These are phyloP conservation scores for Acer yangbiense DNA, from an alignment of 345 rosid species.

Conservation along the genomic window DNA sequence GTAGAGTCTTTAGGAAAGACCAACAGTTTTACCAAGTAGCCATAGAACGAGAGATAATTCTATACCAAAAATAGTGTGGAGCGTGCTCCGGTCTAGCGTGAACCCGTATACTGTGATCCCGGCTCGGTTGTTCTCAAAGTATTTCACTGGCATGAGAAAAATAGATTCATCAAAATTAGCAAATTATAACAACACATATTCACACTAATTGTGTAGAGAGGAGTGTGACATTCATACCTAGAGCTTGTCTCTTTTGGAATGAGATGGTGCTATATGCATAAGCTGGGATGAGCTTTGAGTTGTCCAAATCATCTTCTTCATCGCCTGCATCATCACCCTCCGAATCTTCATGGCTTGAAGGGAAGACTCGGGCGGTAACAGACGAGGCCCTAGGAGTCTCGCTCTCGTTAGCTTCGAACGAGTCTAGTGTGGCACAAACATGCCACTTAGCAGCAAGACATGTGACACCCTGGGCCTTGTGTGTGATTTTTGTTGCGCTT, in stretches of 20 bases:
- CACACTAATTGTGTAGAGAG: not conserved
- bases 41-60: constrained; percentile 88
- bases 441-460: constrained; percentile 98
- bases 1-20: constrained; percentile 45
- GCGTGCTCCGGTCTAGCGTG: constrained; percentile 72
- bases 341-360: constrained; percentile 33
- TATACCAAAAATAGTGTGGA: constrained; percentile 82
- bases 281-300: constrained; percentile 62
- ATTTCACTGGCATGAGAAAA: constrained; percentile 59
- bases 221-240: constrained; percentile 39
- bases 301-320: constrained; percentile 88
- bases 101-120: constrained; percentile 90
- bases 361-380: constrained; percentile 24
- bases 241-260: constrained; percentile 88
- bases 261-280: constrained; percentile 77
- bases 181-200: constrained; percentile 3
- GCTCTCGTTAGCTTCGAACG: constrained; percentile 59
- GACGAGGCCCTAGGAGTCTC: constrained; percentile 57
- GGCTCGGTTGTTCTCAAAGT: constrained; percentile 88
- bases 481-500: constrained; percentile 91
- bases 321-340: constrained; percentile 62
- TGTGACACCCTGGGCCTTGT: constrained; percentile 84
- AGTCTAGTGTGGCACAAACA: constrained; percentile 76
- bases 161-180: not conserved
- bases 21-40: constrained; percentile 88